Evolutionary conservation across 306 rosid species (phyloP), one percentile per base, ranked within the genome.

Genomic region (Citrullus mucosospermus): DNA sequence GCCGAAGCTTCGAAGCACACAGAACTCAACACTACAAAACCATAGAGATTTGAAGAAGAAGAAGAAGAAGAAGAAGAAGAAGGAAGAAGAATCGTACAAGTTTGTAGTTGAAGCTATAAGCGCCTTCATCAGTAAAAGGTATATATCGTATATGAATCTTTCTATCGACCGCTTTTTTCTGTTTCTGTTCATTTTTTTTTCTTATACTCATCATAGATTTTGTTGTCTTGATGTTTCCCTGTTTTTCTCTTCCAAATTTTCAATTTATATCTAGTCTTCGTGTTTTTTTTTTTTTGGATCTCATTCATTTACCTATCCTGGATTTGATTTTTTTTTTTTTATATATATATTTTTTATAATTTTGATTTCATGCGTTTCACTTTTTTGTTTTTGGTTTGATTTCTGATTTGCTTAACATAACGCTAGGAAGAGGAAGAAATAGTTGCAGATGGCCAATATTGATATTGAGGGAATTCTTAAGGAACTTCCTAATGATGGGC

Each of bases 381-480:
- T 2, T 50, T 22, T 8, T 50, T 6, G 7, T 72, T 28, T 28
- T 4, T 12, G 16, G 43, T 50, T 30, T 51, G 60, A 50, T 73
- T 73, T 70, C 10, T 71, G 77, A 41, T 72, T 72, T 72, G 22
- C 13, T 48, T 25, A 2, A 50, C 20, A 25, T 44, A 72, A 30
- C 60, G 60, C 77, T 72, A 48, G 77, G 77, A 53, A 6, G 58
- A 51, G 6, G 75, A 43, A 16, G 57, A 44, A 70, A 18, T 8
- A 72, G 59, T 25, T 22, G 22, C 44, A 57, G 25, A 88, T 93
- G 98, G 84, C 93, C 20, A 91, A 91, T 85, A 93, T 93, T 20
- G 92, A 93, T 82, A 93, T 93, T 2, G 98, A 90, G 67, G 97
- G 98, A 75, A 85, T 93, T 43, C 51, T 91, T 78, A 86, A 93